A percentile compares a stretch with the other conserved stretches of the same genome.
These are phyloP conservation scores for Hypoxylon rickii DNA, from an alignment of 495 filamentous ascomycete genomes.

Conservation along the genomic window DNA sequence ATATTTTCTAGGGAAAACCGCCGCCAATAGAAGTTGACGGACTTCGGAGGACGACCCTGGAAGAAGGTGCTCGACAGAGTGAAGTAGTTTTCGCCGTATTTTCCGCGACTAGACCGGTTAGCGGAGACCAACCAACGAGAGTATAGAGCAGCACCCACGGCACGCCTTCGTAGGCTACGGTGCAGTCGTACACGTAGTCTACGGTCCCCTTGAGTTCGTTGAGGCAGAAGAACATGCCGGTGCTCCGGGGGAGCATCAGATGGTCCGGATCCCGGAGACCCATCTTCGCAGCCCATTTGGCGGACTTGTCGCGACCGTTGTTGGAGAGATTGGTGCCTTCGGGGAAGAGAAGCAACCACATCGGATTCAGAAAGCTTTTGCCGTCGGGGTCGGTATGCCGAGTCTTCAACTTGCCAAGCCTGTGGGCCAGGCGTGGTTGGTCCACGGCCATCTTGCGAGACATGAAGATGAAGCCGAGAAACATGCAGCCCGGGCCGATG, in stretches of 20 bases:
- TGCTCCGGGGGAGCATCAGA: slow-evolving; percentile 72
- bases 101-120: slow-evolving; percentile 55
- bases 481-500: slow-evolving; percentile 78
- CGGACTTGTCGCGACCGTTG: slow-evolving; percentile 67
- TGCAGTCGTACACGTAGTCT: slow-evolving; percentile 85
- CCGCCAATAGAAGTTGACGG: slow-evolving; percentile 85
- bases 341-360: slow-evolving; percentile 87
- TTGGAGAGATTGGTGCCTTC: slow-evolving; percentile 78
- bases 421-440: slow-evolving; percentile 67
- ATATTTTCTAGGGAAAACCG: slow-evolving; percentile 69
- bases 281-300: slow-evolving; percentile 70
- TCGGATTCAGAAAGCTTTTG: slow-evolving; percentile 63
- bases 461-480: slow-evolving; percentile 84
- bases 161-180: slow-evolving; percentile 81
- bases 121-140: slow-evolving; percentile 6
- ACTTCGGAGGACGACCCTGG: slow-evolving; percentile 76
- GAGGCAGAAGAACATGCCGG: slow-evolving; percentile 75
- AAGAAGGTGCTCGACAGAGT: slow-evolving; percentile 74
- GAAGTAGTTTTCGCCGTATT: slow-evolving; percentile 78
- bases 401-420: slow-evolving; percentile 69
- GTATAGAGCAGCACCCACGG: slow-evolving; percentile 55
- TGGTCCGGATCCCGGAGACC: slow-evolving; percentile 70
- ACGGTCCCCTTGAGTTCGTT: slow-evolving; percentile 71
- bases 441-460: slow-evolving; percentile 82
- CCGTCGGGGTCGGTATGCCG: slow-evolving; percentile 57